Base-by-base conservation (phyloP, 2,329 filamentous ascomycete species). In the Penicillium sp. region DNA sequence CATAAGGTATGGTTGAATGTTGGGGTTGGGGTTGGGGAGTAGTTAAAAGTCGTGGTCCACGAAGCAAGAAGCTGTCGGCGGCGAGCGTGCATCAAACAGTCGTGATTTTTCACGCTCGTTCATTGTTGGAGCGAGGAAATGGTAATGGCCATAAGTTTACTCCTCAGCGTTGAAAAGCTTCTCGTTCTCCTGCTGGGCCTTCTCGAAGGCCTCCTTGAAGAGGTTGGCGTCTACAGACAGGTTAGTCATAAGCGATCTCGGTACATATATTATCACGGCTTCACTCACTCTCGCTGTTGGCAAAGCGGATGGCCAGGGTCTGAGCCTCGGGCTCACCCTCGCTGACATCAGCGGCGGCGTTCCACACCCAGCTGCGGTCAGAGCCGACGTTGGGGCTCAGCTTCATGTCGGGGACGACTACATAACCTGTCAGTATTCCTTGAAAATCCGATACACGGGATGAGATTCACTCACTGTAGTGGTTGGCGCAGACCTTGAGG, bases 341-440 rank as follows among this genome's bases (percentile, higher is more conserved):
- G 73, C 92, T 96, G 69, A 98, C 93, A 83, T 99, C 95, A 66
- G 95, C 95, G 57, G 93, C 90, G 59, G 93, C 93, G 74, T 96
- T 98, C 95, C 95, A 99, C 67, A 99, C 95, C 95, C 95, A 99
- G 82, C 90, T 96, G 77, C 95, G 90, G 83, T 99, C 95, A 72
- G 91, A 96, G 72, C 95, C 95, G 67, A 98, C 93, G 77, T 99
- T 99, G 79, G 95, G 92, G 62, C 91, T 93, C 64, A 99, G 89
- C 84, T 96, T 97, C 93, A 99, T 98, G 80, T 97, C 93, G 62
- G 93, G 93, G 61, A 96, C 92, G 73, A 99, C 93, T 96, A 66
- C 37, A 55, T 51, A 46, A 59, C 14, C 11, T 9, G 47, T 61
- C 48, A 62, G 57, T 21, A 45, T 25, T 29, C 3, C 5, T 16